Evolutionary conservation across 2,329 filamentous ascomycete species (phyloP), one percentile per base, ranked within the genome.

Genomic region (Myotisia sp.): DNA sequence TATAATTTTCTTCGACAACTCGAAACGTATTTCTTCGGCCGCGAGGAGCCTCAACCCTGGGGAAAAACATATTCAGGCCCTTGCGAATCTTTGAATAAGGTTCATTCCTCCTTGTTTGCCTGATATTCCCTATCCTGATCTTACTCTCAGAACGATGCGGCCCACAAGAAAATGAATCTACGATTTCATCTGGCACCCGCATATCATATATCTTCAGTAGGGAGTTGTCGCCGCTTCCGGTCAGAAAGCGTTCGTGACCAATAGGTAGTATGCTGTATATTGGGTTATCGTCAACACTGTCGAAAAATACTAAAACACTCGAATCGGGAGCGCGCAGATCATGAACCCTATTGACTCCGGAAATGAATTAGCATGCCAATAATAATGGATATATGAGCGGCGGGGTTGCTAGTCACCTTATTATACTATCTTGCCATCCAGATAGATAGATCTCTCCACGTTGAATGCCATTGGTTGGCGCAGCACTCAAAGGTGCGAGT

Each of bases 201-300:
- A 78, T 48, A 44, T 79, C 73, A 42, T 74, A 78, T 3, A 76
- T 56, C 44, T 76, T 76, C 28, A 78, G 53, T 33, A 75, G 58
- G 28, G 63, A 67, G 48, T 76, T 68, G 31, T 66, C 61, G 3
- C 66, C 65, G 1, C 65, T 64, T 16, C 74, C 74, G 7, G 65
- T 68, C 6, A 76, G 47, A 36, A 78, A 64, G 2, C 64, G 60
- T 43, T 76, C 67, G 13, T 64, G 62, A 2, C 70, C 70, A 33
- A 74, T 64, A 1, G 66, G 54, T 1, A 69, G 62, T 10, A 78
- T 59, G 13, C 69, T 69, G 46, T 76, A 76, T 5, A 76, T 63
- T 0, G 70, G 59, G 12, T 67, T 68, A 40, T 67, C 60, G 43
- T 77, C 72, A 3, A 70, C 68, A 1, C 63, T 58, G 44, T 76